Conservation (phyloP, 805 yeast genomes). For the Candida chilensis region DNA sequence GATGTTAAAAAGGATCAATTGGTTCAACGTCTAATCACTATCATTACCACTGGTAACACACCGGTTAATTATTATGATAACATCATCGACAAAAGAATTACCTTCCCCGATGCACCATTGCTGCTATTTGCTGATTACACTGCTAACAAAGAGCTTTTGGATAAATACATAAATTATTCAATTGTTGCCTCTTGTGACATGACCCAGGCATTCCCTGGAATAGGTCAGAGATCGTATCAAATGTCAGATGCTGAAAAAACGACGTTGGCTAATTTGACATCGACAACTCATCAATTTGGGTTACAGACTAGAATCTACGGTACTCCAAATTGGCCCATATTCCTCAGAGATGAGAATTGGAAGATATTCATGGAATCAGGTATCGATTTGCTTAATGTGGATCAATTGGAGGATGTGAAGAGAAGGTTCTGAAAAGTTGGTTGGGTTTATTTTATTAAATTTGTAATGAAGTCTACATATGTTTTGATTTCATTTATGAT, state of each 20-base stretch:
- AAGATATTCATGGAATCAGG: constrained; percentile 34
- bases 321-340: constrained; percentile 57
- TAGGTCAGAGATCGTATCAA: constrained; percentile 6
- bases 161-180: constrained; percentile 15
- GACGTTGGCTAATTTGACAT: no score
- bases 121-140: constrained; percentile 12
- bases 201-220: constrained; percentile 13
- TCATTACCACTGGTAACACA: constrained; percentile 59
- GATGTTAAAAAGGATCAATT: constrained; percentile 21
- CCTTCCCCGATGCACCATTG: constrained; percentile 49
- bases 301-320: constrained; percentile 64
- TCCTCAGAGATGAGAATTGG: constrained; percentile 36
- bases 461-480: no score
- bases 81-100: constrained; percentile 15
- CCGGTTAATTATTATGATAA: constrained; percentile 30
- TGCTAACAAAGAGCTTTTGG: constrained; percentile 12
- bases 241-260: no score
- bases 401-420: constrained; percentile 43
- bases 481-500: no score
- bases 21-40: constrained; percentile 45
- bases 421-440: no score
- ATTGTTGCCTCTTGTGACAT: constrained; percentile 36
- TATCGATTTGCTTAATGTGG: constrained; percentile 54
- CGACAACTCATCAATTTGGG: no score
- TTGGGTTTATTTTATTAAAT: no score